Evolutionary conservation across 345 rosid species (phyloP), one percentile per base, ranked within the genome.

Genomic region (Syzygium oleosum): DNA sequence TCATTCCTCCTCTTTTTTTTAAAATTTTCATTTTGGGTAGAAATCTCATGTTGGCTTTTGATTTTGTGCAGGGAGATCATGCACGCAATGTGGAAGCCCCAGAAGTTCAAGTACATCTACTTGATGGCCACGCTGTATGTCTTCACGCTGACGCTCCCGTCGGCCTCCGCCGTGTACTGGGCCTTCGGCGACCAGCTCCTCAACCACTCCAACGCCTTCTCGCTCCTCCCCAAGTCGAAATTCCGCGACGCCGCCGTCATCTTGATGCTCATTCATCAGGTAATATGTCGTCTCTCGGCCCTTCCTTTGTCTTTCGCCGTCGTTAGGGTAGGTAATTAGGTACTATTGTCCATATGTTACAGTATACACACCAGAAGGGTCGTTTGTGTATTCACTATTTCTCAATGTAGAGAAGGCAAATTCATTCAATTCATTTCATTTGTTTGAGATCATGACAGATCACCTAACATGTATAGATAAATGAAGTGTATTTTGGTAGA

Each of bases 71-170:
- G 86, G 88, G 99, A 98, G 87, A 97, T 98, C 49, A 98, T 98
- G 99, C 99, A 98, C 88, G 99, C 99, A 9, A 98, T 98, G 99
- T 98, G 99, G 99, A 98, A 97, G 92, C 99, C 99, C 8, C 96
- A 95, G 27, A 96, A 98, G 92, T 98, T 98, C 91, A 98, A 98
- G 94, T 96, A 92, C 92, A 98, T 98, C 86, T 98, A 98, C 92
- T 92, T 98, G 90, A 53, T 98, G 86, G 99, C 99, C 4, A 98
- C 99, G 38, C 89, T 97, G 29, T 98, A 98, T 38, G 99, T 98
- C 55, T 97, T 95, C 94, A 98, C 99, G 8, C 87, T 98, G 79
- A 98, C 99, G n/a, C 73, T 98, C 87, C 99, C 99, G 56, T 98
- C 99, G 4, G 98, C 99, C 31, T 7, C 97, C 23, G 95, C 98